Conservation (phyloP, 208 protist genomes). For the Trypanosoma caninum region DNA sequence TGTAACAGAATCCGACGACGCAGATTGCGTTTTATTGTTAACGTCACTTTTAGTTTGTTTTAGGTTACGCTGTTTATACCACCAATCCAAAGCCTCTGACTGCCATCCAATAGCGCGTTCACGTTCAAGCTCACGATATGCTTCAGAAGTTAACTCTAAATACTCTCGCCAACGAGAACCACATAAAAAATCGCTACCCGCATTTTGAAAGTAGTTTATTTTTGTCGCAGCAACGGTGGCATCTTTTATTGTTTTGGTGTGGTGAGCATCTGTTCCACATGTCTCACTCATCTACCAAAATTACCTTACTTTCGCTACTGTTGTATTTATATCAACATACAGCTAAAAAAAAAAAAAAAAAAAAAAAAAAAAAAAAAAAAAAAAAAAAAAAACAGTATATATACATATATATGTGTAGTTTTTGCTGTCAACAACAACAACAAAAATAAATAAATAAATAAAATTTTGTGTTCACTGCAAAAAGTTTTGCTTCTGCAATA, state of each 20-base stretch:
- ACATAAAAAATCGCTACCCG: neutral
- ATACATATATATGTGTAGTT: neutral
- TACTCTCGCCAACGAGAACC: conserved; percentile 15
- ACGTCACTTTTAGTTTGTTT: neutral
- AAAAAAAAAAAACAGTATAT: conserved; percentile 6
- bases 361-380: neutral
- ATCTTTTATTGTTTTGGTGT: too few relatives aligned
- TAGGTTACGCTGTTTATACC: conserved; percentile 42
- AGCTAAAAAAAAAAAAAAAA: conserved; percentile 9
- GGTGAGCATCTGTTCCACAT: too few relatives aligned
- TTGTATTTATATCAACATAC: conserved; percentile 8
- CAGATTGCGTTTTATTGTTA: neutral
- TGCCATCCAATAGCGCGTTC: conserved; percentile 61
- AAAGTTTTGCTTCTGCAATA: neutral
- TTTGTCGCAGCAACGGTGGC: neutral
- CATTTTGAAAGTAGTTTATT: too few relatives aligned
- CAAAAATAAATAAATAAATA: neutral
- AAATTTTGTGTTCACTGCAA: too few relatives aligned
- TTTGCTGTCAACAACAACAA: neutral
- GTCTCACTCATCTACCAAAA: too few relatives aligned
- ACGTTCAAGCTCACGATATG: conserved; percentile 38
- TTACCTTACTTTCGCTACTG: neutral
- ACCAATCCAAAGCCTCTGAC: conserved; percentile 51
- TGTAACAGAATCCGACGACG: conserved; percentile 10
- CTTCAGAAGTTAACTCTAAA: conserved; percentile 28